Conservation (phyloP, 73 alveolate species). For the Paramecium bursaria region DNA sequence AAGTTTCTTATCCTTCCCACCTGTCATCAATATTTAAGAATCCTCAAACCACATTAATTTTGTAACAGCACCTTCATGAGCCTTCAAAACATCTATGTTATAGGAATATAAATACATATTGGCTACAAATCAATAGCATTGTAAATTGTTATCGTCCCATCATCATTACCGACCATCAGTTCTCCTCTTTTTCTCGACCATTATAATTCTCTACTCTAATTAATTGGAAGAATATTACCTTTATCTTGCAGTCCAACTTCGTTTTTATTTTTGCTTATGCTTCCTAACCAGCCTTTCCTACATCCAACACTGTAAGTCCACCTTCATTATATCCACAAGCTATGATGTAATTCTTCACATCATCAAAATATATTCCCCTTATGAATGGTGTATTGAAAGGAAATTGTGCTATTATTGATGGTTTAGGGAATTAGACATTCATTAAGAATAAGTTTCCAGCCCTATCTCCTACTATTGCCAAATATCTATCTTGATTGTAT, state of each 20-base stretch:
- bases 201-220: conserved; percentile 57
- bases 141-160: conserved; percentile 66
- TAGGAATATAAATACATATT: conserved; percentile 14
- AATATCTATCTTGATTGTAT: conserved; percentile 41
- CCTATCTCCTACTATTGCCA: conserved; percentile 56
- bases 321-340: conserved; percentile 67
- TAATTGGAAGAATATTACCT: background rate
- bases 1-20: conserved; percentile 16
- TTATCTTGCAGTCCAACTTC: conserved; percentile 43
- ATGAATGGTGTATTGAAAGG: conserved; percentile 16
- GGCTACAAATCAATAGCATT: conserved; percentile 62
- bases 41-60: conserved; percentile 63
- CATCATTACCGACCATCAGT: conserved; percentile 67
- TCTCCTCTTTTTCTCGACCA: conserved; percentile 70
- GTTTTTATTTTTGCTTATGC: conserved; percentile 55
- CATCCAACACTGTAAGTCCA: conserved; percentile 49
- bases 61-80: conserved; percentile 63
- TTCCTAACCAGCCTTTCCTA: conserved; percentile 48
- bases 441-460: conserved; percentile 47
- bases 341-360: conserved; percentile 47
- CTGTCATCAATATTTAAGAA: conserved; percentile 20
- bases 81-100: conserved; percentile 58
- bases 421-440: conserved; percentile 5
- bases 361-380: conserved; percentile 64
- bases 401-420: background rate